Evolutionary conservation across 2,329 filamentous ascomycete genomes (phyloP).

Genomic region (Hypomyces perniciosus): DNA sequence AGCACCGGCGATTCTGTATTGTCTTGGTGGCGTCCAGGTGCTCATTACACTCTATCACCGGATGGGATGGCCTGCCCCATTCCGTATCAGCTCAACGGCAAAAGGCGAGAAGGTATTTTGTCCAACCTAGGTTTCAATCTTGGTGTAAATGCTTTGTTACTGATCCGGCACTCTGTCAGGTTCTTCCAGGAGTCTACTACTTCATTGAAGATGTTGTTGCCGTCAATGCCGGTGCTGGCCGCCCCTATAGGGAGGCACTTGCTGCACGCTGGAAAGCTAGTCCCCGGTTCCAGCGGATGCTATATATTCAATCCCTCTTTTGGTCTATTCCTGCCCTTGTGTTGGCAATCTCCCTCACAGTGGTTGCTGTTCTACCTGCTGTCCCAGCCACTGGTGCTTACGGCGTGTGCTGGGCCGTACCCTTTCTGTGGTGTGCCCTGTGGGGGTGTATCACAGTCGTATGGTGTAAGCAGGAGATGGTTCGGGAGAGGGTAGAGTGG

Average conservation of each 20-base stretch:
- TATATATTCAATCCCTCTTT: slow-evolving; percentile 34
- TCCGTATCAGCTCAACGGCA: slow-evolving; percentile 57
- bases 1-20: slow-evolving; percentile 44
- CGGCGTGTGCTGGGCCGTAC: slow-evolving; percentile 35
- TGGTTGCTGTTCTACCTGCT: slow-evolving; percentile 28
- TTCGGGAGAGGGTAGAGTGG: slow-evolving; percentile 32
- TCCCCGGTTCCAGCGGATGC: slow-evolving; percentile 36
- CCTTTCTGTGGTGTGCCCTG: slow-evolving; percentile 30
- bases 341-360: slow-evolving; percentile 31
- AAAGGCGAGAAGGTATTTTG: slow-evolving; percentile 41
- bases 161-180: slow-evolving; percentile 20
- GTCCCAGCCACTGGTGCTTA: slow-evolving; percentile 32
- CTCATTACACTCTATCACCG: slow-evolving; percentile 29
- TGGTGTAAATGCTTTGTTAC: not conserved
- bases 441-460: slow-evolving; percentile 30
- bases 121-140: not conserved
- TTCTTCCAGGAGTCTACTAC: slow-evolving; percentile 57
- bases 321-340: slow-evolving; percentile 35
- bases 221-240: slow-evolving; percentile 56
- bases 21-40: slow-evolving; percentile 36
- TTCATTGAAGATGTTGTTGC: slow-evolving; percentile 63
- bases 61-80: slow-evolving; percentile 45
- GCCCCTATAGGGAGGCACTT: slow-evolving; percentile 36
- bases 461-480: slow-evolving; percentile 34
- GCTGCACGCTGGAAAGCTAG: slow-evolving; percentile 37